Evolutionary conservation across 2,329 filamentous ascomycete species (phyloP), one percentile per base, ranked within the genome.

Genomic region (Fusarium buharicum): DNA sequence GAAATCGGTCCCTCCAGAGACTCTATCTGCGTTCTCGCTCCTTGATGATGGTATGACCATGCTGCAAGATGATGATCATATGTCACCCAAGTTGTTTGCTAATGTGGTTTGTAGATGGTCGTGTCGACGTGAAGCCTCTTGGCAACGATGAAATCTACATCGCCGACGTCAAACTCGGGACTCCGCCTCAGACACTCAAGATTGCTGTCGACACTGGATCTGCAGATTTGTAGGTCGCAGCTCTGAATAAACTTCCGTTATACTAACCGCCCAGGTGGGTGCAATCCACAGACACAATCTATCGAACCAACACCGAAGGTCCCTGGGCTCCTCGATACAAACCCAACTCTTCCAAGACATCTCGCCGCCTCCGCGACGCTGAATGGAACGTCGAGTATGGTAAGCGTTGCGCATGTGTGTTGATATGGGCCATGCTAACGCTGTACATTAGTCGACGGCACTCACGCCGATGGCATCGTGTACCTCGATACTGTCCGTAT

Each of bases 151-250:
- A 79, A 49, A 72, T 79, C 49, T 82, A 76, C 71, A 70, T 81
- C 22, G 74, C 78, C 27, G 76, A 82, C 24, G 66, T 82, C 22
- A 69, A 77, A 44, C 69, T 85, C 41, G 82, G 82, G 10, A 80
- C 74, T 13, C 82, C 82, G 0, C 76, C 79, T 1, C 82, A 85
- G 59, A 73, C 69, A 6, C 51, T 84, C 37, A 79, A 77, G 41
- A 68, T 85, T 37, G 78, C 82, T n/a, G 64, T 85, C 20, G 83
- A 85, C 62, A 85, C 82, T 3, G 84, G 83, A 11, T 86, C 83
- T 8, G 76, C 80, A 10, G 84, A 86, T 55, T 74, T 84, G 88
- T 95, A 83, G 84, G 89, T 86, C 17, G 28, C 14, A 14, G 8
- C n/a, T 12, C 6, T 14, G 13, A 4, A 7, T 4, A 46, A 4